A percentile compares a stretch with the other conserved stretches of the same genome.
These are phyloP conservation scores for Sporobolomyces phaffii DNA, from an alignment of 768 basidiomycete genomes.

Conservation along the genomic window DNA sequence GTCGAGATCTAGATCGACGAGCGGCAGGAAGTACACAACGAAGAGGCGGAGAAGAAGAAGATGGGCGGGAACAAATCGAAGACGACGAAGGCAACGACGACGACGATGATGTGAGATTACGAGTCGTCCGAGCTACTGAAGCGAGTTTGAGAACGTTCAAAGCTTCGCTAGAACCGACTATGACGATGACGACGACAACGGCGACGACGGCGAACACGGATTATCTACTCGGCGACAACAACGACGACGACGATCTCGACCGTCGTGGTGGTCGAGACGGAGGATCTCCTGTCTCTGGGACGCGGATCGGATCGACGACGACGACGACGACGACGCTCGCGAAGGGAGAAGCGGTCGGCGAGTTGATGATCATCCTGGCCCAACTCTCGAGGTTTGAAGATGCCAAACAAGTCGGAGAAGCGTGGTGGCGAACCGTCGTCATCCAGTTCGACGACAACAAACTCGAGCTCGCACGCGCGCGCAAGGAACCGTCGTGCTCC, in stretches of 20 bases:
- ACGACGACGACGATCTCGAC: neutral
- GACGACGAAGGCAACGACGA: too few relatives aligned
- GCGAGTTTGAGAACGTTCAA: slow-evolving; percentile 16
- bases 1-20: too few relatives aligned
- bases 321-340: neutral
- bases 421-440: slow-evolving; percentile 27
- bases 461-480: too few relatives aligned
- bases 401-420: slow-evolving; percentile 18
- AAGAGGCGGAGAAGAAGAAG: neutral
- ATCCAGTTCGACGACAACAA: too few relatives aligned
- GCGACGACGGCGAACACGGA: neutral
- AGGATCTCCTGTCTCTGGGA: too few relatives aligned
- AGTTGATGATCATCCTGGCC: slow-evolving; percentile 5
- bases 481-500: neutral
- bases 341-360: neutral
- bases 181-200: neutral
- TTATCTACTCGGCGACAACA: neutral
- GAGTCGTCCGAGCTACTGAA: too few relatives aligned
- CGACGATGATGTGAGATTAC: too few relatives aligned
- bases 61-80: too few relatives aligned
- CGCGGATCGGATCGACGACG: neutral
- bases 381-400: slow-evolving; percentile 7
- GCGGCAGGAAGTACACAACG: neutral
- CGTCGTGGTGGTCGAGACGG: too few relatives aligned
- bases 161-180: neutral